A percentile compares a stretch with the other conserved stretches of the same genome.
Evolutionary conservation across 2,329 filamentous ascomycete species (phyloP).

Genomic region (Phialophora chinensis): DNA sequence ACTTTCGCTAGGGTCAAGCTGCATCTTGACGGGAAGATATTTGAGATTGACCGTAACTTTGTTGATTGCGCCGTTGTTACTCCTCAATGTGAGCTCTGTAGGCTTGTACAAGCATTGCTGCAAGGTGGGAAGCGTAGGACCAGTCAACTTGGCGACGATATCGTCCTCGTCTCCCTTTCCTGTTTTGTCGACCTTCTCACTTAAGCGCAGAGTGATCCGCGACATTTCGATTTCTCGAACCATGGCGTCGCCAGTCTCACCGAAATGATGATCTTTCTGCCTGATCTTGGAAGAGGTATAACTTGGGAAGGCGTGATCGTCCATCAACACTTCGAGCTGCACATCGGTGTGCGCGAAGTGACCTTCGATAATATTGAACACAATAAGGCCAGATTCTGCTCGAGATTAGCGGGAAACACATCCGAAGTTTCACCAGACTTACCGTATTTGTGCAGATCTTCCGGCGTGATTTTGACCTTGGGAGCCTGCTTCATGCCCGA

Average conservation of each 20-base stretch:
- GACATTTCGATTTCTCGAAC: slow-evolving; percentile 98
- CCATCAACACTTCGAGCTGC: slow-evolving; percentile 86
- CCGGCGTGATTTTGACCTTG: slow-evolving; percentile 76
- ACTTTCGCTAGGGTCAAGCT: slow-evolving; percentile 89
- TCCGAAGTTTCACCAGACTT: slow-evolving; percentile 41
- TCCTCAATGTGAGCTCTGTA: slow-evolving; percentile 78
- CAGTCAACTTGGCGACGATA: slow-evolving; percentile 79
- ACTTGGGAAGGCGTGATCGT: slow-evolving; percentile 91
- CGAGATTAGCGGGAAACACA: slow-evolving; percentile 44
- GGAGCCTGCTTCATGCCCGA: slow-evolving; percentile 65
- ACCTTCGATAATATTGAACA: slow-evolving; percentile 92
- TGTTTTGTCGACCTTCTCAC: slow-evolving; percentile 77
- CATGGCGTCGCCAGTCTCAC: slow-evolving; percentile 93
- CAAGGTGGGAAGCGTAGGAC: slow-evolving; percentile 83
- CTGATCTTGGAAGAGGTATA: slow-evolving; percentile 81
- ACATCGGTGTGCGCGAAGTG: slow-evolving; percentile 78
- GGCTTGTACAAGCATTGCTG: slow-evolving; percentile 92
- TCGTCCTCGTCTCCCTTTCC: slow-evolving; percentile 72
- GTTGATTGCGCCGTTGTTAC: slow-evolving; percentile 75
- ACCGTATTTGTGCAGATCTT: slow-evolving; percentile 82
- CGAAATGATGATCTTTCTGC: slow-evolving; percentile 72
- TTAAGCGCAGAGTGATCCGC: slow-evolving; percentile 83
- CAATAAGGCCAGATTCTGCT: slow-evolving; percentile 83
- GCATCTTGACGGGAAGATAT: slow-evolving; percentile 93
- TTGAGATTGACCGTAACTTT: slow-evolving; percentile 90